phyloP scores from a whole-genome alignment of 2,329 filamentous ascomycete genomes.

The Sporothrix globosa region DNA sequence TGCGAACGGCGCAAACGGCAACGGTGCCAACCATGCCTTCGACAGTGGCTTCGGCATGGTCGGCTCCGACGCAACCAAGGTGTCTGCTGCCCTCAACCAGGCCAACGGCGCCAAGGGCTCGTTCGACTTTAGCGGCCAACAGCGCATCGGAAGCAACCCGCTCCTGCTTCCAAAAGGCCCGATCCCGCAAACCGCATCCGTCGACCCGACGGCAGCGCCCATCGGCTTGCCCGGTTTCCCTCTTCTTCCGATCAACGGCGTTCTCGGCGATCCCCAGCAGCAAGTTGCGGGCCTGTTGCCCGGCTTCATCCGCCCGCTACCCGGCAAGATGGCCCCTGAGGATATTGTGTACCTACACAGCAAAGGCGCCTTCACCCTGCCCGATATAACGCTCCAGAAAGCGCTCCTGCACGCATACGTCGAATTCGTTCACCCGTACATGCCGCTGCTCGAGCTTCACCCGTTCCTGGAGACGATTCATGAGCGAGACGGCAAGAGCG shows the following conservation, averaged over 20 bases:
- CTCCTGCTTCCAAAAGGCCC: constrained; percentile 32
- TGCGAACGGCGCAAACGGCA: constrained; percentile 19
- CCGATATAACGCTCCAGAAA: constrained; percentile 70
- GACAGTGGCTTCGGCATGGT: constrained; percentile 27
- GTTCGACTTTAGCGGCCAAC: constrained; percentile 17
- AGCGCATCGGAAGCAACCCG: constrained; percentile 29
- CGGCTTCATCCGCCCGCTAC: constrained; percentile 77
- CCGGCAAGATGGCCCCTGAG: constrained; percentile 73
- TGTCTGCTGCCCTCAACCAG: constrained; percentile 21
- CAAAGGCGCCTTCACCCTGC: constrained; percentile 83
- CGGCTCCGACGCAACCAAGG: constrained; percentile 18
- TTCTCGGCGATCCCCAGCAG: constrained; percentile 39
- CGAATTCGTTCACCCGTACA: constrained; percentile 90
- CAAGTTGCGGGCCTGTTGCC: constrained; percentile 55
- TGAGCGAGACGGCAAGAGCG: constrained; percentile 67
- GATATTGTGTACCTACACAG: constrained; percentile 81
- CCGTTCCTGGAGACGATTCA: constrained; percentile 64
- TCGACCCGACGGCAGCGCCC: neutral
- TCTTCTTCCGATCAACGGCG: constrained; percentile 36
- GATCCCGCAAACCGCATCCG: neutral
- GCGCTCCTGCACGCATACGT: constrained; percentile 81
- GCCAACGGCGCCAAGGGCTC: constrained; percentile 4
- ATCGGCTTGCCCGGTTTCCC: constrained; percentile 33
- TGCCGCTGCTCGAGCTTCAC: constrained; percentile 79
- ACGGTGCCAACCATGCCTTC: neutral